phyloP scores from a whole-genome alignment of 768 basidiomycete genomes.

The Trametes cubensis region DNA sequence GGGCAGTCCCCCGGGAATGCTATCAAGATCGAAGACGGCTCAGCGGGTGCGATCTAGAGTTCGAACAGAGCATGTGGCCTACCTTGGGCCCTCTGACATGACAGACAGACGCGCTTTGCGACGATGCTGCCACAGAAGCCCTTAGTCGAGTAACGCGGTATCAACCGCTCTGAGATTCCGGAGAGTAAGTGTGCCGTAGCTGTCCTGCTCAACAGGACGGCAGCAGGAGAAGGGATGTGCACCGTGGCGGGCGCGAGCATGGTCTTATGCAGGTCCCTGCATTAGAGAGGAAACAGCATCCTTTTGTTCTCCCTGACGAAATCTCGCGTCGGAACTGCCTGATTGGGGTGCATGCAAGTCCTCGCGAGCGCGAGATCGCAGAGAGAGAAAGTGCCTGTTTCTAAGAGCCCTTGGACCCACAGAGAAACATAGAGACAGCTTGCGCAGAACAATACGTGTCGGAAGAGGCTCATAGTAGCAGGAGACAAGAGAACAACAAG shows the following conservation, averaged over 20 bases:
- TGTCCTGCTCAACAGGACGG: slow-evolving; percentile 1
- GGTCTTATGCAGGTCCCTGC: background rate
- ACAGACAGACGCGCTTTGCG: background rate
- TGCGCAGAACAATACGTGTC: slow-evolving; percentile 9
- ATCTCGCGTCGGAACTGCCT: background rate
- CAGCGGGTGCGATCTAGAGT: no score
- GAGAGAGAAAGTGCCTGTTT: slow-evolving; percentile 5
- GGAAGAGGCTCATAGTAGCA: background rate
- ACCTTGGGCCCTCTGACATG: background rate
- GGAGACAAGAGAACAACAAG: slow-evolving; percentile 2
- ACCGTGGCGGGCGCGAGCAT: background rate
- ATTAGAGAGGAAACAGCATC: background rate
- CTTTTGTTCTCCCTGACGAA: slow-evolving; percentile 1
- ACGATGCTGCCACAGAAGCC: no score
- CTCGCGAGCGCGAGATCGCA: background rate
- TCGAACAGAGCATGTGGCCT: background rate
- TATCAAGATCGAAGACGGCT: background rate
- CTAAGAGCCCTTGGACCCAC: slow-evolving; percentile 7
- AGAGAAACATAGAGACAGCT: background rate
- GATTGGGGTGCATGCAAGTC: background rate
- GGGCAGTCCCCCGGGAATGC: background rate
- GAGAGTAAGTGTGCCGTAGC: background rate
- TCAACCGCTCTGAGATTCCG: background rate
- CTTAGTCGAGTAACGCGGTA: no score
- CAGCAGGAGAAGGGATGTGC: background rate